phyloP scores from a whole-genome alignment of 305 asterid species.

The Ilex paraguariensis region DNA sequence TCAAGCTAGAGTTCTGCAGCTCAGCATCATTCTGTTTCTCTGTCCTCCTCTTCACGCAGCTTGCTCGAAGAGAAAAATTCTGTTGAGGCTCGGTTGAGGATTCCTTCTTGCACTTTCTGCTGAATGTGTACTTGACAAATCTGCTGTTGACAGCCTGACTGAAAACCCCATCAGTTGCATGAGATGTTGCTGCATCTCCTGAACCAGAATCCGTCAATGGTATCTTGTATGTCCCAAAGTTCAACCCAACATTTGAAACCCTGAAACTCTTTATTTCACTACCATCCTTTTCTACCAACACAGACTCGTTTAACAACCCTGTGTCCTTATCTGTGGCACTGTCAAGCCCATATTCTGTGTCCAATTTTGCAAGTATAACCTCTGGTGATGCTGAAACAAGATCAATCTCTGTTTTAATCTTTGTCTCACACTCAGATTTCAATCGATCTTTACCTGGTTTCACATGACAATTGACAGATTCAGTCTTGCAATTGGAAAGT shows the following conservation, averaged over 20 bases:
- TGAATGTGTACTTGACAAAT: conserved; percentile 20
- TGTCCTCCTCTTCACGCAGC: conserved; percentile 8
- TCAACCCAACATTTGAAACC: too few species aligned
- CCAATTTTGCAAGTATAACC: too few species aligned
- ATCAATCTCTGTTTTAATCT: conserved; percentile 13
- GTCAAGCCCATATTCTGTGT: conserved; percentile 4
- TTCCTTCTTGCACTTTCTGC: conserved; percentile 43
- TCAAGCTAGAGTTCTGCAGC: too few species aligned
- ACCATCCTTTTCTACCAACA: too few species aligned
- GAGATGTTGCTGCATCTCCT: conserved; percentile 13
- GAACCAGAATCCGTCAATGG: too few species aligned
- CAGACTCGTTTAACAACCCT: conserved; percentile 7
- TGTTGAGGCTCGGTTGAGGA: conserved; percentile 22
- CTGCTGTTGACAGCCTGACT: too few species aligned
- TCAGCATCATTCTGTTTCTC: conserved; percentile 4
- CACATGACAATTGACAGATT: background rate
- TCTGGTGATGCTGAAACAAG: conserved; percentile 10
- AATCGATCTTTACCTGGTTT: conserved; percentile 19
- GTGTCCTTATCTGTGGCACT: conserved; percentile 11
- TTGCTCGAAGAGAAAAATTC: background rate
- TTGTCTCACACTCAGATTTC: conserved; percentile 18
- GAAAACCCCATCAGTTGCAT: conserved; percentile 6
- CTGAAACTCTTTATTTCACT: too few species aligned
- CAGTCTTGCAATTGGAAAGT: conserved; percentile 10
- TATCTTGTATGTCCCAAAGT: too few species aligned